Conservation (phyloP, 495 filamentous ascomycete genomes). For the Aspergillus haitiensis region DNA sequence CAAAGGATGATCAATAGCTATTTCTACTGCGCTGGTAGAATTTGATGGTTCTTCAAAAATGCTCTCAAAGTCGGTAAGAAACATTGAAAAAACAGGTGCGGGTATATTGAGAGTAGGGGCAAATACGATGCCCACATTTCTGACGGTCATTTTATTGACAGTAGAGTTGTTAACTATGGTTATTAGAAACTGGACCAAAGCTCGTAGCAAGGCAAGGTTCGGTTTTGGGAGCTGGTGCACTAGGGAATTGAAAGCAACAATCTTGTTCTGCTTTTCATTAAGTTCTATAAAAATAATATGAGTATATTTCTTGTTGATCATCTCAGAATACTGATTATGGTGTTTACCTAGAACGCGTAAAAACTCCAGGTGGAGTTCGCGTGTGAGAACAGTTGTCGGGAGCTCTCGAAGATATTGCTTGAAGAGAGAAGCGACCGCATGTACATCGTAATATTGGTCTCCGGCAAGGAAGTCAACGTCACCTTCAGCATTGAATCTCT, state of each 20-base stretch:
- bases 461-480: conserved; percentile 86
- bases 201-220: conserved; percentile 76
- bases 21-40: conserved; percentile 36
- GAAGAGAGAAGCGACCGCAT: conserved; percentile 90
- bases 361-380: conserved; percentile 88
- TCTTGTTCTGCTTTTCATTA: conserved; percentile 71
- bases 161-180: conserved; percentile 85
- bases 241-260: conserved; percentile 78
- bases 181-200: conserved; percentile 82
- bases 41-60: conserved; percentile 69
- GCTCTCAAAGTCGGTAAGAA: conserved; percentile 82
- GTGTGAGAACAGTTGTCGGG: conserved; percentile 84
- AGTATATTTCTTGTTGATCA: conserved; percentile 9
- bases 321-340: neutral
- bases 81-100: conserved; percentile 88
- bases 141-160: conserved; percentile 95
- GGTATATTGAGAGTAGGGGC: conserved; percentile 98
- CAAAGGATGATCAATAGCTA: conserved; percentile 45
- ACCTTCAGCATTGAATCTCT: conserved; percentile 90
- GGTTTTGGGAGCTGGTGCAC: conserved; percentile 78
- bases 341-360: conserved; percentile 75
- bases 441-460: conserved; percentile 89
- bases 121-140: conserved; percentile 97
- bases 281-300: conserved; percentile 47
- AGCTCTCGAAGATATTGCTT: conserved; percentile 94